phyloP scores from a whole-genome alignment of 495 filamentous ascomycete genomes.

The Rostrohypoxylon terebratum region DNA sequence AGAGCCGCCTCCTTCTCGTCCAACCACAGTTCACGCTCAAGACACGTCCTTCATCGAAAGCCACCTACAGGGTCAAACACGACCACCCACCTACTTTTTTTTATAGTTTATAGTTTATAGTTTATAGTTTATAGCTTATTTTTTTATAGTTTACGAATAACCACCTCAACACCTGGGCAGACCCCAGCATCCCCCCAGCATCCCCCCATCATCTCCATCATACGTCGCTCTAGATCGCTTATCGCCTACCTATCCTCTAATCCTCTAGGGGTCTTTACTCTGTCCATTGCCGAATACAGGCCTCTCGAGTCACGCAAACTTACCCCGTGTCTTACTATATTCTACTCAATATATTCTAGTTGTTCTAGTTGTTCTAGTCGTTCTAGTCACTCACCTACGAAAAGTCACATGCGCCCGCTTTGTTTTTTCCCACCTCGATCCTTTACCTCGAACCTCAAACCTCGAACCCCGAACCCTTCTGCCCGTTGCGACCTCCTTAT shows the following conservation, averaged over 20 bases:
- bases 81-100: constrained; percentile 31
- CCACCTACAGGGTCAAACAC: constrained; percentile 45
- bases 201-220: constrained; percentile 8
- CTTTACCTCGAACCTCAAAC: constrained; percentile 30
- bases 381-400: constrained; percentile 7
- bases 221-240: constrained; percentile 14
- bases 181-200: constrained; percentile 19
- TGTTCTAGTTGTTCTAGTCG: not conserved
- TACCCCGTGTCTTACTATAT: constrained; percentile 36
- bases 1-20: constrained; percentile 37
- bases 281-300: constrained; percentile 27
- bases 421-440: constrained; percentile 7
- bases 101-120: no score
- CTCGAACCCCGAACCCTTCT: constrained; percentile 29
- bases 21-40: constrained; percentile 47
- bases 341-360: not conserved
- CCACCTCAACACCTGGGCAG: constrained; percentile 15
- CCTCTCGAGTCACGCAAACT: constrained; percentile 39
- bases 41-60: constrained; percentile 48
- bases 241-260: no score
- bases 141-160: constrained; percentile 32
- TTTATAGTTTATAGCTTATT: constrained; percentile 34
- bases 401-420: constrained; percentile 36
- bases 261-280: not conserved
- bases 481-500: constrained; percentile 19